Base-by-base conservation (phyloP, 129 eudicot species). In the Scalesia atractyloides region DNA sequence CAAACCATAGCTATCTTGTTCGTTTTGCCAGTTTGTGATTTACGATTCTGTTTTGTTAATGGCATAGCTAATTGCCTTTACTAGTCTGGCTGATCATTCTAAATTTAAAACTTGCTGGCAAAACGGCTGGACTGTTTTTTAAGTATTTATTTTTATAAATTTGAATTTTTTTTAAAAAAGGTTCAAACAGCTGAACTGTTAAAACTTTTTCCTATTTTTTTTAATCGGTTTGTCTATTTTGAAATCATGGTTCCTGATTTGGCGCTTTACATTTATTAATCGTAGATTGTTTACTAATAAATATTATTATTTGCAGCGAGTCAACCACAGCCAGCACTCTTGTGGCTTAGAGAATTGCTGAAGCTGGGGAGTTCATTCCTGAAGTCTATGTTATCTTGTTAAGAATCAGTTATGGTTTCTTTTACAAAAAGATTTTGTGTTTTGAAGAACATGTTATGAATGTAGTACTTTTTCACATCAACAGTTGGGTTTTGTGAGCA, bases 251-350 rank as follows among this genome's bases (percentile, higher is more conserved):
- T 41, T 41, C 9, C 10, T 41, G 46, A 41, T 41, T 41, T 41
- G 46, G 46, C 46, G 46, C 46, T 41, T 41, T 41, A 7, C 9
- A 7, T 41, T 41, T 41, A 7, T 8, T 41, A 7, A 7, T 41
- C 12, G 12, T 57, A 20, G 12, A 3, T 11, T 58, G 20, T 47
- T 7, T 46, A 11, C 26, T 24, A 7, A 41, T 24, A 1, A 22
- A 33, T 9, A 24, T 0, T 72, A 9, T 9, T n/a, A 5, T 43
- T 50, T 80, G 65, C 66, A 77, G 86, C 16, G 86, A 82, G 61
- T 82, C 86, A 47, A 82, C 86, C 73, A 82, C 86, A 0, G 86
- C 86, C 26, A 83, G 87, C 73, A 83, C 87, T 1, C 87, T 83
- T 37, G 87, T 83, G 76, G 87, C 87, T 0, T 83, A 83, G 64